A percentile compares a stretch with the other conserved stretches of the same genome.
Evolutionary conservation across 768 basidiomycete genomes (phyloP).

Genomic region (Amyloporia xantha): DNA sequence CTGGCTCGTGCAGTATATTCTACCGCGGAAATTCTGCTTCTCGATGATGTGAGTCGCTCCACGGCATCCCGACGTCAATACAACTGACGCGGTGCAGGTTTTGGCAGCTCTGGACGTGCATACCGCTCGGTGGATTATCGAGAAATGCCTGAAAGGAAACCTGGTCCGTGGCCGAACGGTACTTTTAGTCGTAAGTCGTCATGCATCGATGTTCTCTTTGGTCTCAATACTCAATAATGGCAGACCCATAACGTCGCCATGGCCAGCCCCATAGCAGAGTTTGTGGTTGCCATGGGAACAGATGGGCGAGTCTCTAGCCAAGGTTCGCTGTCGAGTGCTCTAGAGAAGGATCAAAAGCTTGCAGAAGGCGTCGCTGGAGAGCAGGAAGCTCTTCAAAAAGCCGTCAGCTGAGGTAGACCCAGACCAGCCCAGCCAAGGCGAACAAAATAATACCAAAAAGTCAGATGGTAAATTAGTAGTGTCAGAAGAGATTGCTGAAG

Average conservation of each 20-base stretch:
- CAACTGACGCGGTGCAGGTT: conserved; percentile 14
- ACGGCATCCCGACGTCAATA: background rate
- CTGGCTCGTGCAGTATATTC: conserved; percentile 54
- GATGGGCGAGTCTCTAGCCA: conserved; percentile 46
- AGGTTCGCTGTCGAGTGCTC: conserved; percentile 40
- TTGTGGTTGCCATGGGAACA: conserved; percentile 43
- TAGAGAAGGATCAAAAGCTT: conserved; percentile 33
- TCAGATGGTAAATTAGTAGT: conserved; percentile 29
- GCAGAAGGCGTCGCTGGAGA: conserved; percentile 16
- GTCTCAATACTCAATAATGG: conserved; percentile 49
- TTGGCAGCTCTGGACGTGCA: conserved; percentile 46
- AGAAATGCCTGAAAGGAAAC: conserved; percentile 40
- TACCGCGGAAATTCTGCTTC: conserved; percentile 51
- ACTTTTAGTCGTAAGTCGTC: conserved; percentile 36
- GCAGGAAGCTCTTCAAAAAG: no score
- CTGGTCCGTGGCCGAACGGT: conserved; percentile 42
- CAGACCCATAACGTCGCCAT: conserved; percentile 48
- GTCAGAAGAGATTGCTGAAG: conserved; percentile 31
- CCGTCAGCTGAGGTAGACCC: conserved; percentile 33
- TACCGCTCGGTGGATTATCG: conserved; percentile 42
- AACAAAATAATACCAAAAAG: conserved; percentile 23
- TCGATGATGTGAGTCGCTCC: conserved; percentile 53
- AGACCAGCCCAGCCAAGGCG: conserved; percentile 22
- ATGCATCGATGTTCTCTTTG: conserved; percentile 28
- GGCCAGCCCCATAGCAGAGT: conserved; percentile 43